Evolutionary conservation across 352 stramenopile genomes (phyloP).

Genomic region (Globisporangium okanoganense): DNA sequence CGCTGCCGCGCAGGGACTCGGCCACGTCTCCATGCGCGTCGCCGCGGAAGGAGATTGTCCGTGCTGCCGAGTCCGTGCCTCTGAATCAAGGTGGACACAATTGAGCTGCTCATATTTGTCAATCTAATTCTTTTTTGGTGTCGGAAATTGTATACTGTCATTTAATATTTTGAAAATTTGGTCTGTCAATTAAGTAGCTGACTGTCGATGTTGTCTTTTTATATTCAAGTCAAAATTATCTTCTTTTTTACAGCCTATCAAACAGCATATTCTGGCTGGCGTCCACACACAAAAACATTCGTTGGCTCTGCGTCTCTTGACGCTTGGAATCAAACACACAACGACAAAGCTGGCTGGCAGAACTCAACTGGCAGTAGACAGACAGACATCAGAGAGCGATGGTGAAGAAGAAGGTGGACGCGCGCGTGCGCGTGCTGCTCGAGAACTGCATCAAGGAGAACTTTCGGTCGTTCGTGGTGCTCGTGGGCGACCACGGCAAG

Average conservation of each 20-base stretch:
- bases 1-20: conserved; percentile 25
- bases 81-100: background rate
- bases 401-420: conserved; percentile 99
- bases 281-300: background rate
- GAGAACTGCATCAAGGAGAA: conserved; percentile 96
- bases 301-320: conserved; percentile 11
- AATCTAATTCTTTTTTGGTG: too few relatives aligned
- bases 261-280: too few relatives aligned
- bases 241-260: too few relatives aligned
- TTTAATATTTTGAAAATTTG: background rate
- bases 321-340: conserved; percentile 4
- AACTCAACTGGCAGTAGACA: background rate
- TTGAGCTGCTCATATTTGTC: background rate
- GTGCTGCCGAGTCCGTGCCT: background rate
- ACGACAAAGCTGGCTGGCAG: conserved; percentile 7
- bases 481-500: conserved; percentile 99
- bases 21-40: background rate
- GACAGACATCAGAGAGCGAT: conserved; percentile 49
- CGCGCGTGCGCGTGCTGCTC: conserved; percentile 96
- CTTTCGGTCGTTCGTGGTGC: conserved; percentile 96
- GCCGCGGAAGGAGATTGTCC: background rate
- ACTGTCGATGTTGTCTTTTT: too few relatives aligned
- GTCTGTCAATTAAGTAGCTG: too few relatives aligned
- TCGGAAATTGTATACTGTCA: too few relatives aligned
- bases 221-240: too few relatives aligned